A percentile compares a stretch with the other conserved stretches of the same genome.
phyloP scores from a whole-genome alignment of 768 basidiomycete species.

The Rubroboletus satanas region DNA sequence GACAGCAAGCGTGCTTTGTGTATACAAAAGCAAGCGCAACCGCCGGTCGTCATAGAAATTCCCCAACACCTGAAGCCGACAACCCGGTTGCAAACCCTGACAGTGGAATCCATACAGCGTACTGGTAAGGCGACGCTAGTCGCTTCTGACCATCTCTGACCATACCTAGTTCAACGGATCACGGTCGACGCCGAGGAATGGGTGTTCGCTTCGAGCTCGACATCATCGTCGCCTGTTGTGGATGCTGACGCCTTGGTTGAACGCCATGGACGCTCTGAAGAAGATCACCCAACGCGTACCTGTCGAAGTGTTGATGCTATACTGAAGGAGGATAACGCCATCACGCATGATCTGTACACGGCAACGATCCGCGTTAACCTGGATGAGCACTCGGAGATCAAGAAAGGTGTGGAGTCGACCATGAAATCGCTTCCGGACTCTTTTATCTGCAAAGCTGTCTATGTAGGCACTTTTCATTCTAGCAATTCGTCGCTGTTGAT shows the following conservation, averaged over 20 bases:
- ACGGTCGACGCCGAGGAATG: constrained; percentile 1
- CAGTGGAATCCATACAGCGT: constrained; percentile 6
- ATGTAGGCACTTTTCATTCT: not conserved
- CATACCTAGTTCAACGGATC: constrained; percentile 6
- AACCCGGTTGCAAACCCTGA: not conserved
- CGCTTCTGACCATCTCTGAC: not conserved
- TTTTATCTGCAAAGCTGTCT: constrained; percentile 9
- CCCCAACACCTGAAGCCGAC: not conserved
- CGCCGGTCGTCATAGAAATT: not conserved
- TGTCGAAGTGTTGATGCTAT: not conserved
- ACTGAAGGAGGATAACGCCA: not conserved
- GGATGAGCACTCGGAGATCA: constrained; percentile 2
- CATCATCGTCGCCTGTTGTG: not conserved
- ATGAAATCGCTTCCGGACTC: constrained; percentile 9
- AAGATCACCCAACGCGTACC: not conserved
- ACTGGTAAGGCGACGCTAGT: not conserved
- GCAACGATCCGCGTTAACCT: constrained; percentile 2
- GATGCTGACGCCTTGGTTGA: not conserved
- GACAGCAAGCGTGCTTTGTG: not conserved
- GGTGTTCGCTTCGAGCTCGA: not conserved
- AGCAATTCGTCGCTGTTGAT: not conserved
- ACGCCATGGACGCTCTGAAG: not conserved
- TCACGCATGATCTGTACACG: constrained; percentile 13
- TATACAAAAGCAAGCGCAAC: not conserved
- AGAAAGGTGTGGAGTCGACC: constrained; percentile 1